phyloP scores from a whole-genome alignment of 371 early-diverging fungal genomes.

The Amoeboradix gromovi region DNA sequence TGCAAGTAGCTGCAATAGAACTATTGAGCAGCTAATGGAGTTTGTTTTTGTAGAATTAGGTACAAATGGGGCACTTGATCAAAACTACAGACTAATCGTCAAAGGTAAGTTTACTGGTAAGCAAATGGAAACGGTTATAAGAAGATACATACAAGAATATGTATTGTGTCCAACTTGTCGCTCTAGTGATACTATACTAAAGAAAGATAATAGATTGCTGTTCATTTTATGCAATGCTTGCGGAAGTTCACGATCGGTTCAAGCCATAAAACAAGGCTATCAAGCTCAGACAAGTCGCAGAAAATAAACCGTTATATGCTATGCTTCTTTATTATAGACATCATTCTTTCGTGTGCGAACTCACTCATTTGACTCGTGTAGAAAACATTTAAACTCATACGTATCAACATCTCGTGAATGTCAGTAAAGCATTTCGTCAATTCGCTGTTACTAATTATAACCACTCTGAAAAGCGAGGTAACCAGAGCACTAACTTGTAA shows the following conservation, averaged over 20 bases:
- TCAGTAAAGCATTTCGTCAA: neutral
- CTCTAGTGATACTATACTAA: constrained; percentile 73
- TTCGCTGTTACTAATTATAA: neutral
- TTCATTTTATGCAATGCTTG: constrained; percentile 96
- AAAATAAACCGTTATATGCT: neutral
- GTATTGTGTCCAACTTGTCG: constrained; percentile 98
- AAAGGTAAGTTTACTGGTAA: constrained; percentile 96
- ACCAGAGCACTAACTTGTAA: neutral
- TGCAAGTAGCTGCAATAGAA: constrained; percentile 51
- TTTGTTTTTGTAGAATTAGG: constrained; percentile 95
- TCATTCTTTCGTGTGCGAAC: neutral
- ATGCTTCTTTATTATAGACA: neutral
- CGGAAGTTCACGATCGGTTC: constrained; percentile 81
- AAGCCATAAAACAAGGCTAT: constrained; percentile 93
- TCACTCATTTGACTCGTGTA: neutral
- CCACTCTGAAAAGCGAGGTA: neutral
- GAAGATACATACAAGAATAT: constrained; percentile 94
- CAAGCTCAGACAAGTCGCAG: constrained; percentile 30
- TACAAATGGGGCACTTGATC: constrained; percentile 87
- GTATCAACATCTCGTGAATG: neutral
- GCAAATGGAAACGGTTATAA: constrained; percentile 92
- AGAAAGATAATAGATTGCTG: constrained; percentile 88
- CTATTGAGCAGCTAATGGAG: constrained; percentile 85
- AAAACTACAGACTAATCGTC: constrained; percentile 68
- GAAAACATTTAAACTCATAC: neutral